phyloP scores from a whole-genome alignment of 2,329 filamentous ascomycete species.

The Colletotrichum trifolii region DNA sequence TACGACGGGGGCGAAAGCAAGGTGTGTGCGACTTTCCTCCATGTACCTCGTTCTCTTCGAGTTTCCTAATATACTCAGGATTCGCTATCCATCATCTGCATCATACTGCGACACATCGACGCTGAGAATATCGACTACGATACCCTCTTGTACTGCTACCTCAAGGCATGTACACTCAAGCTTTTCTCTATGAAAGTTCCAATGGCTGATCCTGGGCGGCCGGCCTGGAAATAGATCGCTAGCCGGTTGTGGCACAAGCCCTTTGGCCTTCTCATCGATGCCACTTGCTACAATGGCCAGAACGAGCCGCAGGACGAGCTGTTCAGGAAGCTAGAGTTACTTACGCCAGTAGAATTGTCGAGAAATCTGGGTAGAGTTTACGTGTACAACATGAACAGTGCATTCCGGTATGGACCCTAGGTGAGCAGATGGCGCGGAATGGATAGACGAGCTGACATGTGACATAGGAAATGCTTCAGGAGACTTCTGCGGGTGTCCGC shows the following conservation, averaged over 20 bases:
- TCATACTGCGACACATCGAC: slow-evolving; percentile 76
- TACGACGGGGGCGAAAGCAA: slow-evolving; percentile 79
- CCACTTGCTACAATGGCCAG: slow-evolving; percentile 76
- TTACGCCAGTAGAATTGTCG: slow-evolving; percentile 71
- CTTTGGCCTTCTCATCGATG: slow-evolving; percentile 75
- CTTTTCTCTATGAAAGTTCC: too few species aligned
- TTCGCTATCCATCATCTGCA: slow-evolving; percentile 74
- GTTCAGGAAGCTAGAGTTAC: slow-evolving; percentile 70
- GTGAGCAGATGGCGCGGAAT: too few species aligned
- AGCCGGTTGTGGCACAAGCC: slow-evolving; percentile 77
- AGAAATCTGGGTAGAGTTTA: slow-evolving; percentile 71
- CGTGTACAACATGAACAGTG: slow-evolving; percentile 80
- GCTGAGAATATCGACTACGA: slow-evolving; percentile 74
- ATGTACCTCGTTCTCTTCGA: not conserved
- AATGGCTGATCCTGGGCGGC: too few species aligned
- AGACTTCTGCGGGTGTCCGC: slow-evolving; percentile 70
- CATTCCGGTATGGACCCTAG: slow-evolving; percentile 62
- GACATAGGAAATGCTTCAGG: slow-evolving; percentile 69
- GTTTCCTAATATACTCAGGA: slow-evolving; percentile 55
- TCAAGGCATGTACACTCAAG: slow-evolving; percentile 61
- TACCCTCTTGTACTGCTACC: slow-evolving; percentile 73
- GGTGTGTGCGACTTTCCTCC: slow-evolving; percentile 47
- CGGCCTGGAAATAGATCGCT: slow-evolving; percentile 63
- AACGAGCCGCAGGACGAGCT: slow-evolving; percentile 74
- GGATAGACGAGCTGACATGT: slow-evolving; percentile 2